Percentiles rank a stretch among this genome's conserved stretches.
Evolutionary conservation across 192 early-diverging fungal genomes (phyloP).

Genomic region (Coemansia sp.): DNA sequence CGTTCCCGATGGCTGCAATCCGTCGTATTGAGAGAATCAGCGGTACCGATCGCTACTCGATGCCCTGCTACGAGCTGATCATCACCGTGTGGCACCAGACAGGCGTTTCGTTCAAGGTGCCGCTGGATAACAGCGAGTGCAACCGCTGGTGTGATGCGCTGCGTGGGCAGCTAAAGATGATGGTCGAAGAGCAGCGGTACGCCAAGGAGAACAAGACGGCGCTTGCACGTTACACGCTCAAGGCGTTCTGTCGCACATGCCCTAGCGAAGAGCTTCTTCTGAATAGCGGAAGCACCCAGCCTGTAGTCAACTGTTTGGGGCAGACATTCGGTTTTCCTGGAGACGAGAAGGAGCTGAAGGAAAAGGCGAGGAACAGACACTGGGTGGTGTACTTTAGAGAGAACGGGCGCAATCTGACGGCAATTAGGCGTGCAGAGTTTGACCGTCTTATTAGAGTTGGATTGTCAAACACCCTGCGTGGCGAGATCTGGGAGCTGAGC

Average conservation of each 20-base stretch:
- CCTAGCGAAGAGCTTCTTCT: conserved; percentile 64
- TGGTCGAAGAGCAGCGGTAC: conserved; percentile 79
- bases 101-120: conserved; percentile 79
- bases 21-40: conserved; percentile 87
- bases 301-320: conserved; percentile 38
- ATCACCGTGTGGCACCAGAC: conserved; percentile 93
- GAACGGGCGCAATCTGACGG: conserved; percentile 86
- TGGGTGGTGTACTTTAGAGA: conserved; percentile 56
- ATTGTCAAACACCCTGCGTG: conserved; percentile 80
- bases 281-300: conserved; percentile 4
- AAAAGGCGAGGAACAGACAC: conserved; percentile 26
- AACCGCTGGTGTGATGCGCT: conserved; percentile 83
- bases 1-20: conserved; percentile 85
- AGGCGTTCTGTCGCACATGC: conserved; percentile 60
- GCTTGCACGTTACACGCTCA: conserved; percentile 42
- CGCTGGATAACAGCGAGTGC: conserved; percentile 59
- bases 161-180: conserved; percentile 63
- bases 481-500: conserved; percentile 93
- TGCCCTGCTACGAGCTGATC: conserved; percentile 61
- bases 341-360: conserved; percentile 33
- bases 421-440: conserved; percentile 77
- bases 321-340: conserved; percentile 50
- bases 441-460: conserved; percentile 88
- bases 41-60: conserved; percentile 45
- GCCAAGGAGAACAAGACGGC: conserved; percentile 47